A percentile compares a stretch with the other conserved stretches of the same genome.
Conservation (phyloP, 768 basidiomycete species). For the Lactarius deliciosus region DNA sequence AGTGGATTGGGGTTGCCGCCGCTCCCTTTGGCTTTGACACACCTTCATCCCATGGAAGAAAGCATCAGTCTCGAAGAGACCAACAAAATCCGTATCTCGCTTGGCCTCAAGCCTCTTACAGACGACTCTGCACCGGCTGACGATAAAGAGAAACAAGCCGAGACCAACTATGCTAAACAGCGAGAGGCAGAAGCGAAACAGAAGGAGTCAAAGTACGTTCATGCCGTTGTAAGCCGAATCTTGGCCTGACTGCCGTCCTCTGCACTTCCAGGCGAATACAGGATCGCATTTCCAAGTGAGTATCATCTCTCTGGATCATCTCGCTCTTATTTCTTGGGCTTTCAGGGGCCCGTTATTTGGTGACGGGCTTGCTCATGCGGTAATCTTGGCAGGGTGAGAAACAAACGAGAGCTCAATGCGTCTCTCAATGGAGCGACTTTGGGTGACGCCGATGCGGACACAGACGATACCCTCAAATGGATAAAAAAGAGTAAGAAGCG, state of each 20-base stretch:
- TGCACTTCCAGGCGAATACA: slow-evolving; percentile 54
- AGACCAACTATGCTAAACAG: slow-evolving; percentile 77
- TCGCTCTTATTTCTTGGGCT: slow-evolving; percentile 36
- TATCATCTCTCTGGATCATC: slow-evolving; percentile 35
- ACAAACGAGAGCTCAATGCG: slow-evolving; percentile 88
- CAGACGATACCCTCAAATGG: slow-evolving; percentile 85
- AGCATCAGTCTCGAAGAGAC: slow-evolving; percentile 93
- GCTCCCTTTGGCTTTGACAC: neutral
- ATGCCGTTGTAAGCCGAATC: slow-evolving; percentile 6
- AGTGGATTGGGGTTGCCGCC: neutral
- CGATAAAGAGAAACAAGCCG: slow-evolving; percentile 80
- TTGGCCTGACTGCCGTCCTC: slow-evolving; percentile 28
- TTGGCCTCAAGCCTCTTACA: slow-evolving; percentile 91
- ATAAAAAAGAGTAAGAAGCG: slow-evolving; percentile 88
- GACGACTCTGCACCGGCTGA: slow-evolving; percentile 73
- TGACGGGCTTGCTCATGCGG: slow-evolving; percentile 48
- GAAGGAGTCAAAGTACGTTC: slow-evolving; percentile 69
- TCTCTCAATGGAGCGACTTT: slow-evolving; percentile 92
- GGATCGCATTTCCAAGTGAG: slow-evolving; percentile 88
- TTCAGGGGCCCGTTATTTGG: slow-evolving; percentile 31
- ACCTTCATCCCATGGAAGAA: slow-evolving; percentile 57
- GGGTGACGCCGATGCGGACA: slow-evolving; percentile 78
- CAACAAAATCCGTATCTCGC: slow-evolving; percentile 90
- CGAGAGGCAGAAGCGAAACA: slow-evolving; percentile 70
- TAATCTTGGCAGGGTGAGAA: slow-evolving; percentile 69